Percentiles rank a stretch among this genome's conserved stretches.
Evolutionary conservation across 2,329 filamentous ascomycete genomes (phyloP).

Genomic region (Alternaria incomplexa): DNA sequence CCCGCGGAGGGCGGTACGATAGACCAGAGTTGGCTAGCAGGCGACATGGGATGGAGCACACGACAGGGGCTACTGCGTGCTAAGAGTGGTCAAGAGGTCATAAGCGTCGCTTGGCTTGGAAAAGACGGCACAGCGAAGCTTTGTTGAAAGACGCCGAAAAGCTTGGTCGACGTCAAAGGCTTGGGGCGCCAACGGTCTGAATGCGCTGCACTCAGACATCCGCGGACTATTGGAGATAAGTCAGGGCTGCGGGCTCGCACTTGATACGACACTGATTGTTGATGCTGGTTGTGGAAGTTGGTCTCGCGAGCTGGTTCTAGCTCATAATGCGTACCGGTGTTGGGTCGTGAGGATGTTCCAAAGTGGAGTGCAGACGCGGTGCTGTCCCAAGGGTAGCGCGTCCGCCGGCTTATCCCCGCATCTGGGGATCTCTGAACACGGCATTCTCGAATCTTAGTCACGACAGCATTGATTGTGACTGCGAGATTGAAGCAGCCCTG

Average conservation of each 20-base stretch:
- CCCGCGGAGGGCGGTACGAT: neutral
- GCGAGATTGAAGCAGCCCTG: neutral
- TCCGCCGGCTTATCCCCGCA: neutral
- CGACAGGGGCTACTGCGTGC: constrained; percentile 1
- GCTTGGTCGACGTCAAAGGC: constrained; percentile 3
- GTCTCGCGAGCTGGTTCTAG: neutral
- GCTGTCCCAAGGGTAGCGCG: neutral
- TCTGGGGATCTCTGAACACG: neutral
- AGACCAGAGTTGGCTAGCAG: neutral
- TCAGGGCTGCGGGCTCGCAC: neutral
- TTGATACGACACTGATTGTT: neutral
- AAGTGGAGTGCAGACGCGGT: neutral
- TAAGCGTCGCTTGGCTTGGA: constrained; percentile 24
- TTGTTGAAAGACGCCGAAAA: constrained; percentile 20
- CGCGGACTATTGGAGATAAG: neutral
- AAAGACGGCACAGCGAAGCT: constrained; percentile 17
- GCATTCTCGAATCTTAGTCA: neutral
- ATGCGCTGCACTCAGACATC: neutral
- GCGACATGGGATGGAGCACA: neutral
- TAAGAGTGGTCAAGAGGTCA: constrained; percentile 17
- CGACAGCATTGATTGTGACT: neutral
- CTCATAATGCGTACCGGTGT: neutral
- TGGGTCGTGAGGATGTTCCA: neutral
- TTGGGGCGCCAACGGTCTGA: neutral
- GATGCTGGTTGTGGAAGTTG: neutral